Percentiles rank a stretch among this genome's conserved stretches.
Evolutionary conservation across 2,329 filamentous ascomycete species (phyloP).

Genomic region (Blastomyces silverae): DNA sequence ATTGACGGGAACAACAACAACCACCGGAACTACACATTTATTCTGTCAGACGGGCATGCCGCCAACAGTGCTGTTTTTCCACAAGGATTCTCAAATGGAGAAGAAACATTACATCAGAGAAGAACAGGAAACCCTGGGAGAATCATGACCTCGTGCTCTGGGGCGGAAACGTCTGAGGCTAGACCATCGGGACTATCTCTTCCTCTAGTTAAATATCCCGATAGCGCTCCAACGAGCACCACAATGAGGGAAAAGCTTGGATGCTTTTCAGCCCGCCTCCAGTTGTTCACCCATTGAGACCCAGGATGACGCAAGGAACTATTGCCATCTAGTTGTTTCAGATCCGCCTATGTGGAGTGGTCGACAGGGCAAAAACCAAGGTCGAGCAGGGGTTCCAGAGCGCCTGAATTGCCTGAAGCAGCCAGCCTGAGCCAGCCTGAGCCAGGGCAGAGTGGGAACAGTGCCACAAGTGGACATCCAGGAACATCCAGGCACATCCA

Average conservation of each 20-base stretch:
- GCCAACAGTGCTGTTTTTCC: no score
- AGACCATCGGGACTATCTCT: neutral
- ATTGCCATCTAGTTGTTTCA: conserved; percentile 6
- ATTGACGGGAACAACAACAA: neutral
- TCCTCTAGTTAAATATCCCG: neutral
- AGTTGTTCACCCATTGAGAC: conserved; percentile 8
- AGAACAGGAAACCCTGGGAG: no score
- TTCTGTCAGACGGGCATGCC: no score
- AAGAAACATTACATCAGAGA: no score
- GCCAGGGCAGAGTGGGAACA: neutral
- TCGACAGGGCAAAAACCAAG: neutral
- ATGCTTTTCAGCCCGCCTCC: conserved; percentile 8
- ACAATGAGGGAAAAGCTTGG: neutral
- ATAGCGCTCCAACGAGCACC: neutral
- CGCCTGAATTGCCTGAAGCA: no score
- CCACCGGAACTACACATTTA: no score
- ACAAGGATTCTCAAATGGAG: no score
- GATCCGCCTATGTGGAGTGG: neutral
- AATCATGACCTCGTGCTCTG: neutral
- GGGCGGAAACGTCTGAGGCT: neutral
- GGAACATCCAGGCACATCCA: neutral
- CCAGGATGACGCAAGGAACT: conserved; percentile 4
- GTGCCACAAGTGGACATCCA: neutral
- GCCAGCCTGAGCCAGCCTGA: neutral
- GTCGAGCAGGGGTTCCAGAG: no score